phyloP scores from a whole-genome alignment of 1,284 basidiomycete species.

The Trichosporon asahii region DNA sequence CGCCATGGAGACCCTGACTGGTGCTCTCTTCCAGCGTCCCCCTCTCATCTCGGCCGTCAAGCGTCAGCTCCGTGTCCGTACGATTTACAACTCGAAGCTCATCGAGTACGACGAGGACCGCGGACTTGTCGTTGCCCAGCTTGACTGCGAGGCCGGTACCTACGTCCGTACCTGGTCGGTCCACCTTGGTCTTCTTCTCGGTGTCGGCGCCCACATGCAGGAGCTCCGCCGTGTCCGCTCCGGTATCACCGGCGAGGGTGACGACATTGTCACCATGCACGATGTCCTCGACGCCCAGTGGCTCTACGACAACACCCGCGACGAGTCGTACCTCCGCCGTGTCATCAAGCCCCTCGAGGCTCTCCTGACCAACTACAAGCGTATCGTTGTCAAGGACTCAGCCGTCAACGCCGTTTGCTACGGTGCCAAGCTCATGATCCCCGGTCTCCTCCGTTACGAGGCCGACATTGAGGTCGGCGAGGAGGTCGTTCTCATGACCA shows the following conservation, averaged over 20 bases:
- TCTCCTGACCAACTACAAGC: slow-evolving; percentile 92
- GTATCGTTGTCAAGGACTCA: slow-evolving; percentile 98
- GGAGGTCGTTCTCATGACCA: slow-evolving; percentile 99
- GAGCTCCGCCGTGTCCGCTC: slow-evolving; percentile 91
- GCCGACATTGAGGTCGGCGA: slow-evolving; percentile 92
- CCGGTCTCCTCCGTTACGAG: slow-evolving; percentile 95
- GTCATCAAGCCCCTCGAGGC: slow-evolving; percentile 94
- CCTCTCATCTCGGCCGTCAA: slow-evolving; percentile 99
- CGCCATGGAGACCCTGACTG: slow-evolving; percentile 93
- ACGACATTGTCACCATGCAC: slow-evolving; percentile 99
- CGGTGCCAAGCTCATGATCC: slow-evolving; percentile 99
- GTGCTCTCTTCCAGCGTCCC: slow-evolving; percentile 97
- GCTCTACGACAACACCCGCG: slow-evolving; percentile 97
- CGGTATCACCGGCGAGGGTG: slow-evolving; percentile 95
- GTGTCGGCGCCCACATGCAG: slow-evolving; percentile 99
- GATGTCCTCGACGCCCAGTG: slow-evolving; percentile 99
- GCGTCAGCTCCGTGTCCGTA: slow-evolving; percentile 94
- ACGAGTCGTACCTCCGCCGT: slow-evolving; percentile 94
- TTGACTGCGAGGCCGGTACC: slow-evolving; percentile 89
- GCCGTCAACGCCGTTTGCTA: slow-evolving; percentile 99
- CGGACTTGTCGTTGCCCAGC: slow-evolving; percentile 97
- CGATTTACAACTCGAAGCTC: slow-evolving; percentile 93
- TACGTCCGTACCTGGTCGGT: slow-evolving; percentile 99
- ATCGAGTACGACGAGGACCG: slow-evolving; percentile 98
- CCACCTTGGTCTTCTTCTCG: slow-evolving; percentile 88